Percentiles rank a stretch among this genome's conserved stretches.
phyloP scores from a whole-genome alignment of 176 grass and related monocot genomes.

The Phoenix roebelenii region DNA sequence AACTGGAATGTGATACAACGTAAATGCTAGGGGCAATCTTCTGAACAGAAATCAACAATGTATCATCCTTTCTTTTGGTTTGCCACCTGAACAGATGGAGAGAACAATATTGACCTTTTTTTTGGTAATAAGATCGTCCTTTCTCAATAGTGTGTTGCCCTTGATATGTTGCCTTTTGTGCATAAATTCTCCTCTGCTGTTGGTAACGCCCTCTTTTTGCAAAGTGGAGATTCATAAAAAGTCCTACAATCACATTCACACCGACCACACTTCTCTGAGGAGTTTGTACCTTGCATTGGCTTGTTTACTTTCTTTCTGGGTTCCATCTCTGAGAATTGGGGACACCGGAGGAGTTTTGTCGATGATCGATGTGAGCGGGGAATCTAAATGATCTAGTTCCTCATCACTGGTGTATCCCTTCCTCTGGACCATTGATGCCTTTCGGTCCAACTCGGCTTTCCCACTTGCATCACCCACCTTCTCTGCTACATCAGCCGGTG shows the following conservation, averaged over 20 bases:
- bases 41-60: too few relatives aligned
- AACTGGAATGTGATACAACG: too few relatives aligned
- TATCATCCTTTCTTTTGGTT: too few relatives aligned
- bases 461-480: slow-evolving; percentile 29
- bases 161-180: too few relatives aligned
- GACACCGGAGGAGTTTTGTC: slow-evolving; percentile 44
- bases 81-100: too few relatives aligned
- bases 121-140: too few relatives aligned
- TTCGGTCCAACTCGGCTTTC: slow-evolving; percentile 9
- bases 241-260: neutral
- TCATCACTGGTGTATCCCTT: slow-evolving; percentile 80
- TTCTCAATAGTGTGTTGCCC: too few relatives aligned
- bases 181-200: too few relatives aligned
- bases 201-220: too few relatives aligned
- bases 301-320: slow-evolving; percentile 9
- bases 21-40: too few relatives aligned
- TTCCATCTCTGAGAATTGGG: slow-evolving; percentile 18
- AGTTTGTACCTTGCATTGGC: slow-evolving; percentile 53
- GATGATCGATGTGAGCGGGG: slow-evolving; percentile 42
- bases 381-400: slow-evolving; percentile 53
- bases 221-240: too few relatives aligned
- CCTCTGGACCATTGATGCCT: slow-evolving; percentile 41
- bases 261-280: slow-evolving; percentile 53
- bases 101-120: too few relatives aligned
- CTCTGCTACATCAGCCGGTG: slow-evolving; percentile 26